Evolutionary conservation across 805 yeast species (phyloP), one percentile per base, ranked within the genome.

Genomic region (Metschnikowia koreensis): DNA sequence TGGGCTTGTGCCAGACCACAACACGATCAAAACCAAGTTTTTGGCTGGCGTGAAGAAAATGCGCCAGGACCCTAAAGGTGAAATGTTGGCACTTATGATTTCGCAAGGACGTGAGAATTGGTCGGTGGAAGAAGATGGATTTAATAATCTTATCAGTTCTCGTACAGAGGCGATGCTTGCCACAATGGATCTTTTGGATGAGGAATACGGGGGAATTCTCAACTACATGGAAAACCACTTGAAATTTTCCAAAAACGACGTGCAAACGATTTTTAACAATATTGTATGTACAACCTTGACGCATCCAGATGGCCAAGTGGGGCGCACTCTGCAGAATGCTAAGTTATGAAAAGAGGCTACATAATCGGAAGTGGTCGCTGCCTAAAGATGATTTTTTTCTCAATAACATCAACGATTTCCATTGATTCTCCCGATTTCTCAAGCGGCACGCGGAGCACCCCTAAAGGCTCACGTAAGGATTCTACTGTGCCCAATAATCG

Each of bases 341-440:
- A 22, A 22, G 22, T 22, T 22, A 22, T 22, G 22, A 22, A 33
- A 27, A 16, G 39, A 38, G 2, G 38, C 48, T 17, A 86, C 92
- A 87, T 86, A 46, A 87, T 83, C 5, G 96, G 96, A 46, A 88
- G 70, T 0, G 96, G 94, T 55, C 96, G 74, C 38, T 81, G 80
- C 45, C 75, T 80, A 62, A 88, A 88, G 8, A 84, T 74, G 16
- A 87, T 66, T 61, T 84, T 86, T 54, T 79, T 75, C 33, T 68
- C 68, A 3, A 88, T 75, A 1, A 88, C 68, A 62, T 87, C 93
- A 9, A 83, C 67, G 58, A 87, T 67, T 54, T 81, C 70, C 5
- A 86, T 77, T 2, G 65, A 58, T 2, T 67, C 49, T 7, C 64
- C 64, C 1, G 57, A 55, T 13, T 58, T 51, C 0, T 64, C 53